Evolutionary conservation across 2,329 filamentous ascomycete species (phyloP).

Genomic region (Calonectria ilicicola): DNA sequence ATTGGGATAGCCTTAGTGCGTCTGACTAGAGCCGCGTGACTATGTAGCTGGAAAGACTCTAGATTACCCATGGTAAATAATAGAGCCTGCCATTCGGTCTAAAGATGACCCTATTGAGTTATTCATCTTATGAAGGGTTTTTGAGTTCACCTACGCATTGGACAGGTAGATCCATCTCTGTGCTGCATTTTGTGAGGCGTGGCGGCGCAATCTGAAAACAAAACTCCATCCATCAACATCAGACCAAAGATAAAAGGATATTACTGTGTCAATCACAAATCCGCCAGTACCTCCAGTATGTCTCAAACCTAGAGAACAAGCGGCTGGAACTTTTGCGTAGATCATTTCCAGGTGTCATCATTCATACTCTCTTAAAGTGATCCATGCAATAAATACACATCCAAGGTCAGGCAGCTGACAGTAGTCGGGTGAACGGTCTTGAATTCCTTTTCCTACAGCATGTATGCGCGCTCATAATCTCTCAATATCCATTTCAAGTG

Average conservation of each 20-base stretch:
- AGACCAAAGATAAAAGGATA: neutral
- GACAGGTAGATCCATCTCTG: neutral
- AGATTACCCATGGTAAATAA: neutral
- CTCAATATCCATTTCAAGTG: neutral
- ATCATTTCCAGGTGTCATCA: no score
- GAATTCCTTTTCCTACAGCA: no score
- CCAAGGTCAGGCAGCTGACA: no score
- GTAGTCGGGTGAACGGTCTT: no score
- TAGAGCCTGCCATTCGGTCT: neutral
- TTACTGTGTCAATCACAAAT: neutral
- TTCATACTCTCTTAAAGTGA: no score
- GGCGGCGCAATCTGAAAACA: neutral
- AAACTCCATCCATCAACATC: neutral
- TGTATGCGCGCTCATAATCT: no score
- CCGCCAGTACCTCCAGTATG: neutral
- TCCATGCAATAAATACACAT: no score
- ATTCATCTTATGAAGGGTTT: neutral
- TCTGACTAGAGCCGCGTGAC: neutral
- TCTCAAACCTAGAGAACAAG: no score
- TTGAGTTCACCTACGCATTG: neutral
- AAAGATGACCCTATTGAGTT: neutral
- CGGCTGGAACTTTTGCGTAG: no score
- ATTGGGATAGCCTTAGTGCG: no score
- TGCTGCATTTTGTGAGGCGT: neutral
- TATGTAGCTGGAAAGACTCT: neutral